Conservation (phyloP, 352 stramenopile species). For the Blastocystis sp. region DNA sequence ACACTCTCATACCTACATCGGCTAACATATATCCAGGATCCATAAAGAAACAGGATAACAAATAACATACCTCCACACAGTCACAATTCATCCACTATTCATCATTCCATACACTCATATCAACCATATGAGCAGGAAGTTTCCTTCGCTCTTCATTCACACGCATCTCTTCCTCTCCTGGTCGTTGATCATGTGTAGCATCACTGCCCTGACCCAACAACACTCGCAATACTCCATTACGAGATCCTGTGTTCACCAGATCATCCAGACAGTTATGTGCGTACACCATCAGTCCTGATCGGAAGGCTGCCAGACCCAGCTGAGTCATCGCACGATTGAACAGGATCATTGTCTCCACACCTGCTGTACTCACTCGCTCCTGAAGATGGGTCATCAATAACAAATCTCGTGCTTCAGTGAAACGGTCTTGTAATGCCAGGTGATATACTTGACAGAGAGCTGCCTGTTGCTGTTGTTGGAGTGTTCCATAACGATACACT, state of each 20-base stretch:
- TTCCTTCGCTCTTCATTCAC: constrained; percentile 84
- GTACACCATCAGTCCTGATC: constrained; percentile 84
- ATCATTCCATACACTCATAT: not conserved
- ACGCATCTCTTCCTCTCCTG: constrained; percentile 87
- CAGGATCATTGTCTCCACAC: constrained; percentile 90
- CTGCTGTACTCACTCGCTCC: constrained; percentile 82
- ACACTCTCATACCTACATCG: not conserved
- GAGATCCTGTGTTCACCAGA: constrained; percentile 81
- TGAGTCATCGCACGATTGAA: constrained; percentile 89
- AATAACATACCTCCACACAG: constrained; percentile 89
- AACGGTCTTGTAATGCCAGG: constrained; percentile 92
- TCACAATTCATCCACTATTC: constrained; percentile 90
- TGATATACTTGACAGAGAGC: constrained; percentile 97
- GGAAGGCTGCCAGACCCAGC: constrained; percentile 89
- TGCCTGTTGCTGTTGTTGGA: constrained; percentile 69
- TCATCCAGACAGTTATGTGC: constrained; percentile 91
- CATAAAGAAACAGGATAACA: constrained; percentile 94
- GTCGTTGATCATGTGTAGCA: constrained; percentile 77
- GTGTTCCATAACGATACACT: not conserved
- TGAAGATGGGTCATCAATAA: constrained; percentile 96
- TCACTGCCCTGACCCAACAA: constrained; percentile 84
- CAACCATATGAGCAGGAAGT: constrained; percentile 89
- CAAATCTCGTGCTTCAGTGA: constrained; percentile 91
- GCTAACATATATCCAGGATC: constrained; percentile 87
- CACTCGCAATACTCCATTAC: constrained; percentile 79